These are phyloP conservation scores for Jimgerdemannia flammicorona DNA, from an alignment of 192 early-diverging fungal species.

Conservation along the genomic window DNA sequence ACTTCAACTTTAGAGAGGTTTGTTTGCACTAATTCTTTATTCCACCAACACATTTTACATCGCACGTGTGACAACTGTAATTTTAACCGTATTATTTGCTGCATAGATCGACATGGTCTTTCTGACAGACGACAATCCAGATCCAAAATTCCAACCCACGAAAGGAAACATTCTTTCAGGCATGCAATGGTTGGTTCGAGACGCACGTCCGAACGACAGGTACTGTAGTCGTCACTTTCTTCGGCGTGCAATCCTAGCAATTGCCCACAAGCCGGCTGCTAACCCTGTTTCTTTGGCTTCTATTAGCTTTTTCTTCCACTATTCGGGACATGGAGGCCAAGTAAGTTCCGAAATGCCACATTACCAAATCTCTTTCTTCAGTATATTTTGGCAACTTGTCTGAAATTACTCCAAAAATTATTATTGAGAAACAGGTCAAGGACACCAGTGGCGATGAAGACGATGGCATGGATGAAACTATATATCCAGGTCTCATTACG, in stretches of 20 bases:
- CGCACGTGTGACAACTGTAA: neutral
- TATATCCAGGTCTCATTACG: conserved; percentile 46
- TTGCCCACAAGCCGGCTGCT: neutral
- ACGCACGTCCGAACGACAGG: conserved; percentile 73
- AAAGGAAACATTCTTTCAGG: conserved; percentile 69
- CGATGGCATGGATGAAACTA: conserved; percentile 76
- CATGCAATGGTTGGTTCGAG: conserved; percentile 76
- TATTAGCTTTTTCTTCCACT: conserved; percentile 74
- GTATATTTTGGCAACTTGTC: too few species aligned
- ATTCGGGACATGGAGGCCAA: conserved; percentile 72
- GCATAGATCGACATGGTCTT: conserved; percentile 55
- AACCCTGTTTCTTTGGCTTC: neutral
- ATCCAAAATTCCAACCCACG: conserved; percentile 63
- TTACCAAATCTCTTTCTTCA: too few species aligned
- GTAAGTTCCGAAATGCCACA: conserved; percentile 6
- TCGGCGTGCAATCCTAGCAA: neutral
- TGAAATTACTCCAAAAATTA: too few species aligned
- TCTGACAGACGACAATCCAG: conserved; percentile 71
- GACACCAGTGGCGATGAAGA: conserved; percentile 71
- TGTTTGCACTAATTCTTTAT: too few species aligned
- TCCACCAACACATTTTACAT: neutral
- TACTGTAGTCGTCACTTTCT: conserved; percentile 14
- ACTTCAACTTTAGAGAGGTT: conserved; percentile 59
- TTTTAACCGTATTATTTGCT: neutral
- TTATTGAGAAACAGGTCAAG: conserved; percentile 15